Base-by-base conservation (phyloP, 2,329 filamentous ascomycete species). In the Achaetomium macrosporum region DNA sequence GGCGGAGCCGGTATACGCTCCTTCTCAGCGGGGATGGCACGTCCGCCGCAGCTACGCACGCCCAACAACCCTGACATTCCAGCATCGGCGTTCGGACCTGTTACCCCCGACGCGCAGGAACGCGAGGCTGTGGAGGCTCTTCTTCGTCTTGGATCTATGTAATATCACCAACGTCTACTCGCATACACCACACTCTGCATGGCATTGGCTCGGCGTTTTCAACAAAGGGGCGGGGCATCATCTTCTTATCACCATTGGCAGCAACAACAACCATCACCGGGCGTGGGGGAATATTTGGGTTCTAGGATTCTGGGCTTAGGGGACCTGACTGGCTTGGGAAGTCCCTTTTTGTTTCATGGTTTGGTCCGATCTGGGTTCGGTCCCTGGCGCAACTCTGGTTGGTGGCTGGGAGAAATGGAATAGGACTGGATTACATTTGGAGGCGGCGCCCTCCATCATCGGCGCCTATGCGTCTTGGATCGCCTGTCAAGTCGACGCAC, bases 81-180 rank as follows among this genome's bases (percentile, higher is more conserved):
- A 51, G 71, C 73, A 51, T 73, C 76, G 54, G 71, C 73, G 45
- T 67, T 81, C 59, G 73, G 71, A 58, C 71, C 70, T 49, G 47
- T 56, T 45, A 70, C 79, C 56, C 78, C 82, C 50, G 82, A 85
- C 67, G 79, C 83, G 56, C 85, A 90, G 70, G 88, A 92, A 75
- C 84, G 85, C 63, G 88, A 90, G 69, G 88, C 88, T 51, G 81
- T 91, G 59, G 88, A 90, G 69, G 88, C 88, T 59, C 81, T 92
- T 65, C 75, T 93, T 65, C 82, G 84, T 69, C 85, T 93, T 69
- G 86, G 88, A 71, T 91, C 87, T 81, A 76, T 85, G 81, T 85
- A 84, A 81, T 72, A 74, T 59, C 59, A 31, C 16, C 25, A 41
- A 41, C 35, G 35, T 53, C 49, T 50, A 47, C 45, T 42, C 20